These are phyloP conservation scores for Pseudogymnoascus sp. DNA, from an alignment of 2,329 filamentous ascomycete genomes.

Conservation along the genomic window DNA sequence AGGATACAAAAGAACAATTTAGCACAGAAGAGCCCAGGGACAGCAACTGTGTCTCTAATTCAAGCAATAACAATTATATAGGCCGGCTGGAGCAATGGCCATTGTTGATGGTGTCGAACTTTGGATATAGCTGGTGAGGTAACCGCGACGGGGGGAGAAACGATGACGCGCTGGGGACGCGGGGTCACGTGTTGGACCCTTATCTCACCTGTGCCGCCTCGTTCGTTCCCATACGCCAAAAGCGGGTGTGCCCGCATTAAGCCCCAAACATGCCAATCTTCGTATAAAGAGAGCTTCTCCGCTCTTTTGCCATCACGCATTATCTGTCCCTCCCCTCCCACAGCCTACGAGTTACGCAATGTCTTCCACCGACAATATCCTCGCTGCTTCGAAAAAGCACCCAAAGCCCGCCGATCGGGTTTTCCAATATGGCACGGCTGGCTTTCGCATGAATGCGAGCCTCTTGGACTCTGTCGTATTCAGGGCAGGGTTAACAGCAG, in stretches of 20 bases:
- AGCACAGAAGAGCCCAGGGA: neutral
- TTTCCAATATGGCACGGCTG: conserved; percentile 62
- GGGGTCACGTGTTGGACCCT: neutral
- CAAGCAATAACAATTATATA: neutral
- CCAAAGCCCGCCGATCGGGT: conserved; percentile 47
- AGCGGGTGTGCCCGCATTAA: conserved; percentile 6
- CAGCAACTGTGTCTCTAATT: neutral
- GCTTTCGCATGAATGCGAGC: conserved; percentile 65
- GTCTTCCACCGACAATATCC: conserved; percentile 41
- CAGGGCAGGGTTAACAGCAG: conserved; percentile 82
- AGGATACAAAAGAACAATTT: neutral
- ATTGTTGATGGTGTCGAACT: neutral
- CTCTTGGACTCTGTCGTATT: conserved; percentile 89
- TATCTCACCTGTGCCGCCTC: neutral
- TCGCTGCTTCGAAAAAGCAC: conserved; percentile 56
- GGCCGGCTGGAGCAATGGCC: neutral
- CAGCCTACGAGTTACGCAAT: conserved; percentile 31
- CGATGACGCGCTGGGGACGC: neutral
- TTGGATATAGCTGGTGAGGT: neutral
- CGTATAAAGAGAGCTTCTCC: conserved; percentile 9
- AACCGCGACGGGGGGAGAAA: neutral
- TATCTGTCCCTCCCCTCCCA: neutral
- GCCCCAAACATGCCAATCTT: conserved; percentile 7
- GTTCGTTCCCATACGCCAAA: conserved; percentile 4
- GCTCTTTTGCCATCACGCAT: conserved; percentile 3